phyloP scores from a whole-genome alignment of 1,284 basidiomycete species.

The Leucoagaricus sp. region DNA sequence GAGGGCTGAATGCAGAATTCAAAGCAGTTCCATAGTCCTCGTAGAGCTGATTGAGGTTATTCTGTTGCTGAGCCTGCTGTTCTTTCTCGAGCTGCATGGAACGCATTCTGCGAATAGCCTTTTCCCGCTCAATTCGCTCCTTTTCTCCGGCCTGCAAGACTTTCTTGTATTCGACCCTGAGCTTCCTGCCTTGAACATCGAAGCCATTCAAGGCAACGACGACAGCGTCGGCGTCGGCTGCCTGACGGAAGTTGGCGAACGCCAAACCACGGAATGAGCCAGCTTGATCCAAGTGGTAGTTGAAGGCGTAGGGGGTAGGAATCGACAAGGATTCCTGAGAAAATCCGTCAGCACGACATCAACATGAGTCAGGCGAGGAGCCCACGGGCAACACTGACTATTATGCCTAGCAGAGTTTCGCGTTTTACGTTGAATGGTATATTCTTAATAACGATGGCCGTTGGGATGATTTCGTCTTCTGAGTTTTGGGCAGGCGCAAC shows the following conservation, averaged over 20 bases:
- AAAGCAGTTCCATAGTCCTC: constrained; percentile 70
- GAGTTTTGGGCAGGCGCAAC: constrained; percentile 45
- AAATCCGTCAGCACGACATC: constrained; percentile 17
- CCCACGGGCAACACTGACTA: constrained; percentile 57
- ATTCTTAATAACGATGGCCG: constrained; percentile 99
- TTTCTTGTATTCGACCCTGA: constrained; percentile 99
- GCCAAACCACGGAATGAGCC: constrained; percentile 97
- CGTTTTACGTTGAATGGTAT: constrained; percentile 98
- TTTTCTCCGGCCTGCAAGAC: constrained; percentile 99
- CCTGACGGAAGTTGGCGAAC: constrained; percentile 96
- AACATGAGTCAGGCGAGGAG: constrained; percentile 12
- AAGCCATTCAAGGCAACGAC: constrained; percentile 95
- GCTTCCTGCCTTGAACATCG: constrained; percentile 96
- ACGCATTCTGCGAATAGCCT: constrained; percentile 97
- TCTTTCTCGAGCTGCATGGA: constrained; percentile 93
- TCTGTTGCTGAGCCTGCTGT: constrained; percentile 29
- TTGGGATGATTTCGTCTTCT: constrained; percentile 97
- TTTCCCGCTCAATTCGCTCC: constrained; percentile 98
- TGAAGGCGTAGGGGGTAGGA: constrained; percentile 99
- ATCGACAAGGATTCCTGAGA: constrained; percentile 85
- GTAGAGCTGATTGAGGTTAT: constrained; percentile 47
- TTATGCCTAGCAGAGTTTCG: constrained; percentile 95
- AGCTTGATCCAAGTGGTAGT: constrained; percentile 94
- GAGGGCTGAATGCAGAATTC: constrained; percentile 51
- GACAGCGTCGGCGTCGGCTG: constrained; percentile 92